Percentiles rank a stretch among this genome's conserved stretches.
These are phyloP conservation scores for Rhizophagus prolifer DNA, from an alignment of 192 early-diverging fungal genomes.

Conservation along the genomic window DNA sequence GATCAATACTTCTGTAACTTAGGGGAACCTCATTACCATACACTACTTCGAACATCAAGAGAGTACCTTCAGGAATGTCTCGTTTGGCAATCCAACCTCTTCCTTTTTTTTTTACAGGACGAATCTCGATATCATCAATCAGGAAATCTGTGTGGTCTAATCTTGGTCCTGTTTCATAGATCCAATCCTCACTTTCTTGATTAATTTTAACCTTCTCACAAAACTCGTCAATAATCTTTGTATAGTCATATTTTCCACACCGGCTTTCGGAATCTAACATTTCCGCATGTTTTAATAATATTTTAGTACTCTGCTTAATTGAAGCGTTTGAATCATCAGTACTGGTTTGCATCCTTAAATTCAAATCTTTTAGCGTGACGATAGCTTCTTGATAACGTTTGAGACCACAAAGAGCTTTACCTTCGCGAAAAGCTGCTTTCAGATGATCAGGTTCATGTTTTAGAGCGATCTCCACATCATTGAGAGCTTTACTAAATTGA, in stretches of 20 bases:
- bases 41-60: neutral
- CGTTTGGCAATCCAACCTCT: neutral
- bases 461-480: neutral
- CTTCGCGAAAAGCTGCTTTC: neutral
- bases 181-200: neutral
- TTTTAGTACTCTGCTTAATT: neutral
- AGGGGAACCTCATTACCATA: neutral
- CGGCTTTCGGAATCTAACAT: neutral
- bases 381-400: slow-evolving; percentile 20
- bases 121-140: slow-evolving; percentile 15
- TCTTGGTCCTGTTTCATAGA: neutral
- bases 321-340: neutral
- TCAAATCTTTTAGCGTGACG: neutral
- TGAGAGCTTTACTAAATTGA: neutral
- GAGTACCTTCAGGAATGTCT: neutral
- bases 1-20: neutral
- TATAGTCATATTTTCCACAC: neutral
- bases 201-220: neutral
- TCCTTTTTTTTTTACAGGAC: neutral
- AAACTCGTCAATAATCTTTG: slow-evolving; percentile 1
- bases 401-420: slow-evolving; percentile 7
- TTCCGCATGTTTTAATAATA: slow-evolving; percentile 1
- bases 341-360: neutral
- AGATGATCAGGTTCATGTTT: neutral
- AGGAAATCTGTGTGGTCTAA: slow-evolving; percentile 5